Base-by-base conservation (phyloP, 306 rosid species). In the Hippophae rhamnoides region DNA sequence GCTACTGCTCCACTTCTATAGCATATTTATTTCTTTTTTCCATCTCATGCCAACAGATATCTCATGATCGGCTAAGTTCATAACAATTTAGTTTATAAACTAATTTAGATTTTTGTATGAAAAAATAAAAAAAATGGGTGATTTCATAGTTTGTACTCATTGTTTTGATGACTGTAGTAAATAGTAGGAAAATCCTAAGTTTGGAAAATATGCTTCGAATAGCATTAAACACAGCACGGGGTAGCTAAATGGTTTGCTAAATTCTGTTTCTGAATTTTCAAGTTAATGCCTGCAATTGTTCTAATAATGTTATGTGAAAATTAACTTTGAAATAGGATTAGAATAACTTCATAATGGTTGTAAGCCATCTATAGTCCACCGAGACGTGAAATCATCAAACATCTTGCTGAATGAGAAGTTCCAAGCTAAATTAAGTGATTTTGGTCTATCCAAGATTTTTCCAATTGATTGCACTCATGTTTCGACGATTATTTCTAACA, bases 321-420 rank as follows among this genome's bases (percentile, higher is more conserved):
- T 6, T 49, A 9, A 0, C 49, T 61, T 47, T 13, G 26, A 13
- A 57, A 38, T 47, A 81, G 86, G 82, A 43, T 7, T 81, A 62
- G 86, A 81, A 41, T 77, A 81, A 43, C 42, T 81, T 41, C 82
- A 81, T 23, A 47, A 59, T 27, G 86, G 82, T 38, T 77, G 80
- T 9, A 72, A 59, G 13, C 72, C 64, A 42, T 54, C 65, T 10
- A 58, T 67, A 51, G 27, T 67, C 8, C 64, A 67, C 23, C 27
- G 72, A 43, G 65, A 67, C 26, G 58, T 58, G 10, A 67, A 67
- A 43, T 5, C 54, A 0, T 7, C 72, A 8, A 67, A 67, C 14
- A 59, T 68, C 46, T 43, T 68, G 43, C 3, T 68, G 18, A 58
- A 59, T 8, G 72, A 51, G 3, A 60, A 13, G 3, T 49, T 68